phyloP scores from a whole-genome alignment of 768 basidiomycete genomes.

The Calocera cornea region DNA sequence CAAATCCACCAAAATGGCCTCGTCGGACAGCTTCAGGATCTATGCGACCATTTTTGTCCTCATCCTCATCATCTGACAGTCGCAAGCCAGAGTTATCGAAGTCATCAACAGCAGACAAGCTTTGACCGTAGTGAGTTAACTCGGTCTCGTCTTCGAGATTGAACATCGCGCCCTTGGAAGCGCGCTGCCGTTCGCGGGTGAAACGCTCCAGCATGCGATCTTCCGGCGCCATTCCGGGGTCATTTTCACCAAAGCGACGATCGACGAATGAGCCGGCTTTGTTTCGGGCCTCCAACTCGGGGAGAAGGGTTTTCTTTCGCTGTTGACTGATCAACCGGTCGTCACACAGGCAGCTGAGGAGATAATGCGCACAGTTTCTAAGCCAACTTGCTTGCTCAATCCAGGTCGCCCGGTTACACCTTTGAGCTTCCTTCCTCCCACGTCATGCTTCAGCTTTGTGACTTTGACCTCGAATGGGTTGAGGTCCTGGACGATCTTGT shows the following conservation, averaged over 20 bases:
- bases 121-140: conserved; percentile 83
- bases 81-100: conserved; percentile 58
- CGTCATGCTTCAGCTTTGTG: conserved; percentile 83
- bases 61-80: conserved; percentile 41
- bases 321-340: conserved; percentile 22
- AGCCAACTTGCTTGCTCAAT: conserved; percentile 75
- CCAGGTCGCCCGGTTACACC: conserved; percentile 74
- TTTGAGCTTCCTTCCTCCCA: conserved; percentile 75
- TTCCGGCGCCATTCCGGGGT: conserved; percentile 83
- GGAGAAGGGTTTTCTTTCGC: conserved; percentile 78
- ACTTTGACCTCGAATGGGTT: conserved; percentile 93
- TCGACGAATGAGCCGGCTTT: conserved; percentile 84
- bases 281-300: conserved; percentile 70
- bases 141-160: conserved; percentile 84
- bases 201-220: conserved; percentile 96
- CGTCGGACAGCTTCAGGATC: conserved; percentile 50
- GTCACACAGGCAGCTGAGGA: neutral
- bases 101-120: conserved; percentile 69
- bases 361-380: conserved; percentile 56
- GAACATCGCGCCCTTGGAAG: conserved; percentile 62
- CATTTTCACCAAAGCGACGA: conserved; percentile 90
- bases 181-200: conserved; percentile 72
- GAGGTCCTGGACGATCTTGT: conserved; percentile 69
- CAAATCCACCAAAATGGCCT: conserved; percentile 79
- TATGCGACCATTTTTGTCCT: conserved; percentile 50